phyloP scores from a whole-genome alignment of 2,329 filamentous ascomycete species.

The Xylaria sp. region DNA sequence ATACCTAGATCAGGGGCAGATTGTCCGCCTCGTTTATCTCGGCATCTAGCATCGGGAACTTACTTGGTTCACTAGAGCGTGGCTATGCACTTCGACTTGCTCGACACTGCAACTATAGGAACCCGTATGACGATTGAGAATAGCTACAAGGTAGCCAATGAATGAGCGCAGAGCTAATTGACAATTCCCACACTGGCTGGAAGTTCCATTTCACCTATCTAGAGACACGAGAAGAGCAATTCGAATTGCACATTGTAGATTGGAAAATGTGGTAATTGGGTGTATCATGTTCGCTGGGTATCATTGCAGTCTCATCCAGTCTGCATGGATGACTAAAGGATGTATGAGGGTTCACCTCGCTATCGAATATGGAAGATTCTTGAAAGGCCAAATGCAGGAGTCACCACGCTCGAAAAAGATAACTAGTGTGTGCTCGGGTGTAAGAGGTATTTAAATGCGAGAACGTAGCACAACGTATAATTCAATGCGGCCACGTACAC shows the following conservation, averaged over 20 bases:
- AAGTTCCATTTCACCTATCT: slow-evolving; percentile 3
- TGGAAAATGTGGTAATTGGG: not conserved
- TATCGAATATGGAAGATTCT: too few species aligned
- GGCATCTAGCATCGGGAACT: not conserved
- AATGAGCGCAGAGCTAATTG: not conserved
- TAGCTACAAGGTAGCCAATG: not conserved
- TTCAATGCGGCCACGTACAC: not conserved
- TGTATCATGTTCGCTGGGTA: not conserved
- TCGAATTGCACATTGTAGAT: not conserved
- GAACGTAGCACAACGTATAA: not conserved
- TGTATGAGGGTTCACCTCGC: too few species aligned
- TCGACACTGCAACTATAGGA: too few species aligned
- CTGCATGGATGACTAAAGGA: not conserved
- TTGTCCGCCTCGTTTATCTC: not conserved
- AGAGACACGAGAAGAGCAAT: not conserved
- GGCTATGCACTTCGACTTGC: not conserved
- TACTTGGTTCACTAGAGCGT: not conserved
- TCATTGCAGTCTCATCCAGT: not conserved
- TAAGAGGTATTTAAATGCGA: not conserved
- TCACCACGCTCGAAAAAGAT: not conserved
- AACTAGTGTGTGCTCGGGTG: too few species aligned
- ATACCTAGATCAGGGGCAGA: not conserved
- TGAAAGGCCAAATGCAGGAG: not conserved
- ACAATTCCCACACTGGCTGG: not conserved
- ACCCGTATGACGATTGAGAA: not conserved